Evolutionary conservation across 192 early-diverging fungal genomes (phyloP).

Genomic region (Coemansia sp.): DNA sequence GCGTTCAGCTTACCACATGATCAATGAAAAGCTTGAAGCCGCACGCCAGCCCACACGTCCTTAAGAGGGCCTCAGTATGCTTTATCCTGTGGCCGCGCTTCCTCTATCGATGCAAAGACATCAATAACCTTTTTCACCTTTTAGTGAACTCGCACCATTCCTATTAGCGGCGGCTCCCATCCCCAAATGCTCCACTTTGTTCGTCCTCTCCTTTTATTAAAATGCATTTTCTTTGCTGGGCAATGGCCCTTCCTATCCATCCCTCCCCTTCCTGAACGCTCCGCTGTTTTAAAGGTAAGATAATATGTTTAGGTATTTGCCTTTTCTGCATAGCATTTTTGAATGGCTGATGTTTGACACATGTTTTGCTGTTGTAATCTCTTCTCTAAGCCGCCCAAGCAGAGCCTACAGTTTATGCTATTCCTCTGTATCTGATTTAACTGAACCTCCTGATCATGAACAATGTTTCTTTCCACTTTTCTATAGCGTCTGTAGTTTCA

Average conservation of each 20-base stretch:
- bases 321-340: neutral
- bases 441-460: neutral
- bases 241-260: neutral
- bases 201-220: neutral
- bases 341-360: neutral
- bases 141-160: no score
- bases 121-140: no score
- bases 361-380: neutral
- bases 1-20: conserved; percentile 48
- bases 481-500: neutral
- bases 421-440: neutral
- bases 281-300: conserved; percentile 2
- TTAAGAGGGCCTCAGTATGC: neutral
- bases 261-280: neutral
- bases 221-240: neutral
- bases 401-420: neutral
- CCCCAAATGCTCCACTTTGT: neutral
- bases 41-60: conserved; percentile 25
- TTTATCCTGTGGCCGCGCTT: no score
- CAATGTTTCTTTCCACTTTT: neutral
- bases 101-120: no score
- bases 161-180: neutral
- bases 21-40: conserved; percentile 43
- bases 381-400: neutral
- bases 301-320: neutral